Evolutionary conservation across 192 early-diverging fungal genomes (phyloP), one percentile per base, ranked within the genome.

Genomic region (Coemansia sp.): DNA sequence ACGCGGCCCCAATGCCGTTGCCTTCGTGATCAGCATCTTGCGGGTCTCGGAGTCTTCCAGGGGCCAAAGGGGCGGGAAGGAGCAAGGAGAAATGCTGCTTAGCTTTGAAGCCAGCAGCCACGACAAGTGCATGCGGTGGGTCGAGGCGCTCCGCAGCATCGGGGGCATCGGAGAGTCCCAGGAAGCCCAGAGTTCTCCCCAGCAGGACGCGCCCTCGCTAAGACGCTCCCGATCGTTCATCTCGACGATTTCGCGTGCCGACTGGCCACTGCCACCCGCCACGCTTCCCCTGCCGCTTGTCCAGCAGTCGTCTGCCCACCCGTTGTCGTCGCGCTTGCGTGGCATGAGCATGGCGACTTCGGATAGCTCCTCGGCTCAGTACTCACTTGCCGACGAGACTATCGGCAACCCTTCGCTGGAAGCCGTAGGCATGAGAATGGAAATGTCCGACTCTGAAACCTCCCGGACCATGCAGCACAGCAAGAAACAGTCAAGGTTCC

Each of bases 241-340:
- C n/a, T 68, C 66, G 10, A 57, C 48, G 1, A 41, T 75, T 14
- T 68, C 71, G 45, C 58, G 61, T 6, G 49, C 53, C 16, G 65
- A 75, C 14, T 75, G 71, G 71, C 71, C 71, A 4, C 31, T 75
- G 48, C 71, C 71, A 26, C 71, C 65, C 18, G 31, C 56, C 11
- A 50, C 56, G 15, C 50, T 62, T 12, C 60, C 60, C 18, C 12
- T 28, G 3, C 59, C 39, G 14, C 15, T 18, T 11, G 30, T n/a
- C 14, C 52, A 40, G n/a, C 11, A 14, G 9, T 26, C 23, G 23
- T 26, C 4, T 26, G 23, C 23, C 23, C 23, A 26, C 23, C 23
- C 23, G 2, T 26, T 26, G 23, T 26, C 23, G 23, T 26, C 23
- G 23, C 23, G 23, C 23, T 26, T 26, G 23, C 23, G 23, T 26